A percentile compares a stretch with the other conserved stretches of the same genome.
Conservation (phyloP, 108 stramenopile species). For the Stephanodiscus minutulus region DNA sequence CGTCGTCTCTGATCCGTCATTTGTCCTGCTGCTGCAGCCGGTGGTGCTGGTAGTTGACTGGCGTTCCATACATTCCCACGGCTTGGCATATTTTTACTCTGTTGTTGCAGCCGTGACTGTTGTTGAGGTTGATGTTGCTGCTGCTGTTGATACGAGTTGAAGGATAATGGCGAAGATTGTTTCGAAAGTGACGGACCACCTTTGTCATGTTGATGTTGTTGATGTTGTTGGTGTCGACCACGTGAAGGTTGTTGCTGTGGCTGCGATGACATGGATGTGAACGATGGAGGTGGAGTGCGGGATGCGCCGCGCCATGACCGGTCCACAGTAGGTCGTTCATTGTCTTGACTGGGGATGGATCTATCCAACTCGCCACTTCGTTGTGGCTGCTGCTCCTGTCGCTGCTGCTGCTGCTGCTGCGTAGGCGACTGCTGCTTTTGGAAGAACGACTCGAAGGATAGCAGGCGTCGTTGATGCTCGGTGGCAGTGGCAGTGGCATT, state of each 20-base stretch:
- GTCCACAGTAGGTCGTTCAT: too few species aligned
- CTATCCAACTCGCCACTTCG: neutral
- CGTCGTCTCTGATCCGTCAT: too few species aligned
- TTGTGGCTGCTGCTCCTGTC: neutral
- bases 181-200: too few species aligned
- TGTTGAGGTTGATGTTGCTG: constrained; percentile 8
- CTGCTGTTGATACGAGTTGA: neutral
- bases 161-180: neutral
- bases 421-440: neutral
- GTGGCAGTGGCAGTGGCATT: neutral
- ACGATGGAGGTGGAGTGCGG: too few species aligned
- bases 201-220: neutral
- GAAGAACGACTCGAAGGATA: constrained; percentile 12
- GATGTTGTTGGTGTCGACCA: neutral
- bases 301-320: too few species aligned
- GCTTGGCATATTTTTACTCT: neutral
- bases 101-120: neutral
- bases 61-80: neutral
- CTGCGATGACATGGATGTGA: too few species aligned
- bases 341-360: neutral
- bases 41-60: too few species aligned
- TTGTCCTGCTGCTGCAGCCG: too few species aligned
- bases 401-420: constrained; percentile 9
- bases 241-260: neutral
- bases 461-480: neutral